Conservation (phyloP, 805 yeast species). For the Nakazawaea molendinolei region DNA sequence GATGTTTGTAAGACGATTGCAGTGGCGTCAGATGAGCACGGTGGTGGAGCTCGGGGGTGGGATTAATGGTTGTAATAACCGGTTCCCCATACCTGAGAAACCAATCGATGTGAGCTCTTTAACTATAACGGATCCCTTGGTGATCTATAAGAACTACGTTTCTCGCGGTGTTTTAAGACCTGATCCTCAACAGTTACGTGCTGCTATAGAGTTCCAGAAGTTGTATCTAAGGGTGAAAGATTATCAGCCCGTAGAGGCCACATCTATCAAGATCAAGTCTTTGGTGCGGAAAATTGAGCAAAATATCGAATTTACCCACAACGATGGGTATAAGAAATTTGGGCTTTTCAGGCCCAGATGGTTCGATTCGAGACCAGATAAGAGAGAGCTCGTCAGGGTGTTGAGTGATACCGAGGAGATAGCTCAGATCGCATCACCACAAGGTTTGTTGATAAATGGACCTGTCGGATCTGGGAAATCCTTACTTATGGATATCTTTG, state of each 20-base stretch:
- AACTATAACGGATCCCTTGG: slow-evolving; percentile 57
- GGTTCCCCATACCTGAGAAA: slow-evolving; percentile 17
- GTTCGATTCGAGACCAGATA: slow-evolving; percentile 15
- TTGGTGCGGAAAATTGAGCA: slow-evolving; percentile 28
- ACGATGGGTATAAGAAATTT: slow-evolving; percentile 15
- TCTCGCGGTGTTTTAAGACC: slow-evolving; percentile 41
- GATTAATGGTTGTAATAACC: slow-evolving; percentile 18
- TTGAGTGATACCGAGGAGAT: slow-evolving; percentile 59
- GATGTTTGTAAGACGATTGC: too few relatives aligned
- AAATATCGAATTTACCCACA: slow-evolving; percentile 7
- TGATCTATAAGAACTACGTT: slow-evolving; percentile 48
- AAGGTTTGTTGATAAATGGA: slow-evolving; percentile 56
- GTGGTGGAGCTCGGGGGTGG: slow-evolving; percentile 13
- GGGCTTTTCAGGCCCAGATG: slow-evolving; percentile 27
- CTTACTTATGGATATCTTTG: slow-evolving; percentile 68
- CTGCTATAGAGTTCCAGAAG: slow-evolving; percentile 56
- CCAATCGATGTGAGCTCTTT: slow-evolving; percentile 13
- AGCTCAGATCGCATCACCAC: slow-evolving; percentile 48
- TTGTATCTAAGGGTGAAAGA: slow-evolving; percentile 51
- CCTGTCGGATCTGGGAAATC: slow-evolving; percentile 74
- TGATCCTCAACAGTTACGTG: slow-evolving; percentile 57
- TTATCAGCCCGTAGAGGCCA: slow-evolving; percentile 48
- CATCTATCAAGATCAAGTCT: slow-evolving; percentile 34
- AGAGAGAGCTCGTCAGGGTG: slow-evolving; percentile 36
- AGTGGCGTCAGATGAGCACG: too few relatives aligned